Conservation (phyloP, 106 monocot genomes). For the Dactylorhiza incarnata region DNA sequence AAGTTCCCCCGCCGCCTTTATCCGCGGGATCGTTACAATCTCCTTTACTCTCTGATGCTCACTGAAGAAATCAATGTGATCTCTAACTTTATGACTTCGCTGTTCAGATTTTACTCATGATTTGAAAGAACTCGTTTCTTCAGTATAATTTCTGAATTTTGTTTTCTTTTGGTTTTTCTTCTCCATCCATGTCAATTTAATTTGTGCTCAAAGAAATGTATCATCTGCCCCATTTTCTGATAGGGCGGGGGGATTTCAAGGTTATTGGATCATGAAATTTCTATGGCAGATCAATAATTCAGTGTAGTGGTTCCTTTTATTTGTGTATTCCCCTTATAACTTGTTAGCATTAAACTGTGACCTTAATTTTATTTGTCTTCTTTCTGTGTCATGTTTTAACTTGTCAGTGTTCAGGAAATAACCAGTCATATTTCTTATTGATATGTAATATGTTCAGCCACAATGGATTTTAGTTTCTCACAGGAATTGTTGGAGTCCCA, state of each 20-base stretch:
- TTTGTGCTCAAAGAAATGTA: constrained; percentile 8
- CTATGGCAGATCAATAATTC: constrained; percentile 10
- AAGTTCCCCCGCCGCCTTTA: too few relatives aligned
- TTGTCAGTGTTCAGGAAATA: neutral
- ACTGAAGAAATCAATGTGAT: too few relatives aligned
- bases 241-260: constrained; percentile 2
- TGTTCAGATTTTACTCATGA: constrained; percentile 9
- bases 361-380: neutral
- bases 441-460: neutral
- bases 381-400: neutral
- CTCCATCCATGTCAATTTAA: constrained; percentile 7
- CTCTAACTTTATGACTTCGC: too few relatives aligned
- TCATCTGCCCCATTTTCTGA: constrained; percentile 5
- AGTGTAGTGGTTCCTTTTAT: constrained; percentile 4
- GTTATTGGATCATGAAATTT: constrained; percentile 5
- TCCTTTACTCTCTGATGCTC: too few relatives aligned
- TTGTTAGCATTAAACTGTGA: neutral
- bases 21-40: too few relatives aligned
- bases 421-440: neutral
- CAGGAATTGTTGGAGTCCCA: neutral
- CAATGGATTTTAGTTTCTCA: neutral
- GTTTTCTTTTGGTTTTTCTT: constrained; percentile 8
- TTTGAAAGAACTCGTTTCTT: constrained; percentile 9
- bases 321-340: neutral
- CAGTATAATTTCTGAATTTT: constrained; percentile 13